Conservation (phyloP, 192 early-diverging fungal species). For the Spizellomyces punctatus region DNA sequence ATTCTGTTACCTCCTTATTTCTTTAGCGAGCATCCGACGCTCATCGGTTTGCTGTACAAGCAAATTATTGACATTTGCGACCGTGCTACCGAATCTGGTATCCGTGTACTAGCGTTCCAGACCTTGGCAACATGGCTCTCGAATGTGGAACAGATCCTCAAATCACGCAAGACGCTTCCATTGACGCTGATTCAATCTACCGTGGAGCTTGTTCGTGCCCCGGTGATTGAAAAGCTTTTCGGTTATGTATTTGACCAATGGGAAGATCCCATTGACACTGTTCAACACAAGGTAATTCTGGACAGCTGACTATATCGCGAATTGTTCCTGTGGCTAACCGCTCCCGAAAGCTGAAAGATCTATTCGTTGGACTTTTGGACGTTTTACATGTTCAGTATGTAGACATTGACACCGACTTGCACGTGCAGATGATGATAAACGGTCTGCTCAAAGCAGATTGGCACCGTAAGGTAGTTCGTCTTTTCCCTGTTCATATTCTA, state of each 20-base stretch:
- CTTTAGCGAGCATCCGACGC: not conserved
- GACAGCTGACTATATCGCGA: constrained; percentile 40
- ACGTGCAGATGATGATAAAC: constrained; percentile 58
- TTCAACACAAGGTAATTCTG: constrained; percentile 57
- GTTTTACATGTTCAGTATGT: constrained; percentile 44
- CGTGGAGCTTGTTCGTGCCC: not conserved
- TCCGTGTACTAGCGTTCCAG: constrained; percentile 38
- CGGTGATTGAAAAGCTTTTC: constrained; percentile 57
- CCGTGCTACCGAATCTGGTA: constrained; percentile 21
- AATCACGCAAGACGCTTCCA: not conserved
- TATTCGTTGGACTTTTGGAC: constrained; percentile 72
- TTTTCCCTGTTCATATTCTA: constrained; percentile 4
- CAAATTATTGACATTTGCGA: constrained; percentile 23
- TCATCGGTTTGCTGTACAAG: constrained; percentile 11
- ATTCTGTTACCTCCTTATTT: not conserved
- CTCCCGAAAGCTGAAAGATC: constrained; percentile 28
- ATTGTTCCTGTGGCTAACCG: constrained; percentile 44
- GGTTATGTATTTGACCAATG: constrained; percentile 78
- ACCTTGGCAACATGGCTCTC: constrained; percentile 37
- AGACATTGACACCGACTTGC: not conserved
- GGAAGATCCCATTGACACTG: constrained; percentile 85
- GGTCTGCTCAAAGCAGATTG: constrained; percentile 76
- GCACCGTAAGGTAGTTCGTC: constrained; percentile 60
- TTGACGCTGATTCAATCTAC: not conserved
- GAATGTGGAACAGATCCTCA: not conserved